These are phyloP conservation scores for Lipomyces yamanashiensis DNA, from an alignment of 805 yeast species.

Conservation along the genomic window DNA sequence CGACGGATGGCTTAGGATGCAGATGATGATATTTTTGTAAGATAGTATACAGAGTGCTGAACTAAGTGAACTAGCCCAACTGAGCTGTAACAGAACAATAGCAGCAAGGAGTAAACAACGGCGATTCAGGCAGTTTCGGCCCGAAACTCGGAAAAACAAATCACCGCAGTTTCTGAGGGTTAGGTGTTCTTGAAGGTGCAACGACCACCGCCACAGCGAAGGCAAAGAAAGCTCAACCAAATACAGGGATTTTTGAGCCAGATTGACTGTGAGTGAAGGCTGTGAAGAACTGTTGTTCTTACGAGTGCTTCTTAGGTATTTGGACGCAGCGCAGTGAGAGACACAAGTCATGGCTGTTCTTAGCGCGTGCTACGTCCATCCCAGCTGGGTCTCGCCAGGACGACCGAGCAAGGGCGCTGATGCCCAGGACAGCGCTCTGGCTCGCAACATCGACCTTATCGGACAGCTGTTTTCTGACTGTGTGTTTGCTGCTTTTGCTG, in stretches of 20 bases:
- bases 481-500: background rate
- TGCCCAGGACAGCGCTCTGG: slow-evolving; percentile 1
- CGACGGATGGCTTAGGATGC: slow-evolving; percentile 17
- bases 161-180: background rate
- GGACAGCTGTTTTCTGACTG: slow-evolving; percentile 4
- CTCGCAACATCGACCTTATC: slow-evolving; percentile 1
- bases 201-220: too few relatives aligned
- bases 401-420: background rate
- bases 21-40: background rate
- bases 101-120: too few relatives aligned
- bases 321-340: background rate
- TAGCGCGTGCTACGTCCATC: slow-evolving; percentile 19
- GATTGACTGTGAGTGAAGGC: too few relatives aligned
- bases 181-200: background rate
- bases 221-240: too few relatives aligned
- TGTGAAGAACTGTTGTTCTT: too few relatives aligned
- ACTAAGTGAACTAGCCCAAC: too few relatives aligned
- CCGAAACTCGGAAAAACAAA: slow-evolving; percentile 9
- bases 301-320: too few relatives aligned
- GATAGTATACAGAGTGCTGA: background rate
- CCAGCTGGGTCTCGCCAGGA: slow-evolving; percentile 10
- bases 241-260: too few relatives aligned
- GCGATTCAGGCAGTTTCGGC: background rate
- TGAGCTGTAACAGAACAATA: too few relatives aligned
- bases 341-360: slow-evolving; percentile 6